Evolutionary conservation across 176 grass and related monocot species (phyloP).

Genomic region (Pontederia paniculata): DNA sequence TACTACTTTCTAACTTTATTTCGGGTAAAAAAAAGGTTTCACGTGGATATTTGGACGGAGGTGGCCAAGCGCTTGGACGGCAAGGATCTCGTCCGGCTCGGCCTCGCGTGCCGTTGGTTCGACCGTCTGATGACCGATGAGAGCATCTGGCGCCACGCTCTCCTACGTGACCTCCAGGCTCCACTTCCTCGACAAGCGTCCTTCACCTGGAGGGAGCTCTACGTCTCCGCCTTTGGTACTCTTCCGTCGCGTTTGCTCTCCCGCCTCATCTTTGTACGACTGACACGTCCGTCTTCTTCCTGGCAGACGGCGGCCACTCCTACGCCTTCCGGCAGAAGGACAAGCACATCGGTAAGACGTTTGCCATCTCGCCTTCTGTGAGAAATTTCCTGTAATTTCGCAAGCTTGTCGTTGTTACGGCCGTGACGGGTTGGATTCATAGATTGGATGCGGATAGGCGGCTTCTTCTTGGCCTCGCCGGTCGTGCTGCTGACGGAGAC

Average conservation of each 20-base stretch:
- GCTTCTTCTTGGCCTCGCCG: slow-evolving; percentile 55
- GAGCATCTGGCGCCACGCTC: slow-evolving; percentile 67
- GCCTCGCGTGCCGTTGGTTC: slow-evolving; percentile 56
- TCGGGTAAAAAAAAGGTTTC: slow-evolving; percentile 32
- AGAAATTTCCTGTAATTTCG: too few species aligned
- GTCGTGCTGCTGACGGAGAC: slow-evolving; percentile 40
- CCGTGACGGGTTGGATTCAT: neutral
- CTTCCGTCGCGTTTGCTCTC: too few species aligned
- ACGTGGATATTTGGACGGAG: slow-evolving; percentile 83
- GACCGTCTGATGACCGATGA: slow-evolving; percentile 47
- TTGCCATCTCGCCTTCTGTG: too few species aligned
- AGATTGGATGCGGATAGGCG: slow-evolving; percentile 73
- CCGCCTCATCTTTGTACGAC: neutral
- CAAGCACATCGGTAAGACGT: slow-evolving; percentile 58
- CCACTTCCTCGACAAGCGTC: slow-evolving; percentile 21
- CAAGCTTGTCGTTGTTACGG: too few species aligned
- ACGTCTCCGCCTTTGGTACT: slow-evolving; percentile 54
- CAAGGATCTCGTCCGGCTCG: slow-evolving; percentile 49
- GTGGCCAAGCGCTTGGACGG: slow-evolving; percentile 74
- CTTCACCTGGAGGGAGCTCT: slow-evolving; percentile 65
- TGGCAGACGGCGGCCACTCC: slow-evolving; percentile 57
- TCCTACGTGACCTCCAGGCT: slow-evolving; percentile 66
- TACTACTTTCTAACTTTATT: slow-evolving; percentile 7
- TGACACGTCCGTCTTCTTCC: slow-evolving; percentile 22
- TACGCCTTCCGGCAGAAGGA: slow-evolving; percentile 40